Base-by-base conservation (phyloP, 2,329 filamentous ascomycete species). In the Stagonosporopsis chrysanthemi region DNA sequence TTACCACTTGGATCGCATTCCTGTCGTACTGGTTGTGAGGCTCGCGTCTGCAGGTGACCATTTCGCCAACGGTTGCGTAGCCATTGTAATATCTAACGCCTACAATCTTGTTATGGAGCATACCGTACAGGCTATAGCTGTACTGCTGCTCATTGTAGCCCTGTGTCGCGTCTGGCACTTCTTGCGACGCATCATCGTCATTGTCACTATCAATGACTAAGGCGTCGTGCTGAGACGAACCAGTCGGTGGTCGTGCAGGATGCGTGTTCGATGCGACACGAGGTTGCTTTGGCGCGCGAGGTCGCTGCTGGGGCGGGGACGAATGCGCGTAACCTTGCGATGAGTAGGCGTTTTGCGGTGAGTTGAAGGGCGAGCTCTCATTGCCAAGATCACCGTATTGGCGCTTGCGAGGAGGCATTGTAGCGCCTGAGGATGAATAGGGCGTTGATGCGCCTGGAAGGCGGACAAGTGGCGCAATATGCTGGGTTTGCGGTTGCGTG, bases 1-100 rank as follows among this genome's bases (percentile, higher is more conserved):
- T 96, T 66, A 90, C 83, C 1, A 96, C 85, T 5, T 86, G 85
- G 55, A 96, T 91, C 0, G 91, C 91, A 76, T 95, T 95, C 45
- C 65, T 26, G 45, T 75, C 74, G 44, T 71, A 75, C 15, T 77
- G 80, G 67, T 94, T 94, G 1, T 75, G 68, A 1, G 89, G 88
- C 69, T 94, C 88, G 68, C 90, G 80, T 33, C 79, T 80, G 51
- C 61, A 52, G 9, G 75, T 51, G 11, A 74, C 70, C 61, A 73
- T 70, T 45, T 77, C 75, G 0, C 73, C 72, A 0, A 70, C 42
- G 1, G 74, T 76, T 3, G 75, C 75, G 56, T 71, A 67, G 19
- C 75, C 75, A 28, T 54, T 66, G 52, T 78, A 77, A 47, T 65
- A 76, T 22, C 82, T 66, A 69, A 83, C 76, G 2, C 86, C 86